Evolutionary conservation across 257 asterid species (phyloP).

Genomic region (Scutellaria barbata): DNA sequence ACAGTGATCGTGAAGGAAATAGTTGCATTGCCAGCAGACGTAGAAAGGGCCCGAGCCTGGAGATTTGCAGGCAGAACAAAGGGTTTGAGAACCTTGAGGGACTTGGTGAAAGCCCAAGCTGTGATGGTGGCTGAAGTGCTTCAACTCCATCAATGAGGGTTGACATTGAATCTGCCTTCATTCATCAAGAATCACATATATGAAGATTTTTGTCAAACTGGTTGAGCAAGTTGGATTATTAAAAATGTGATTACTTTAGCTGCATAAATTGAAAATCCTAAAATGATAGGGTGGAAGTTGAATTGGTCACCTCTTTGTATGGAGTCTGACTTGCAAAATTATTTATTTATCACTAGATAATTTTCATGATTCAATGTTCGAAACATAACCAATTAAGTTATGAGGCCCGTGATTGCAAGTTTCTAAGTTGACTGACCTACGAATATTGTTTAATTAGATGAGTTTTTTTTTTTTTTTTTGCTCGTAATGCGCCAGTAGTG

Average conservation of each 20-base stretch:
- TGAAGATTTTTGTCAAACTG: background rate
- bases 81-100: conserved; percentile 41
- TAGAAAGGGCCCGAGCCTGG: conserved; percentile 30
- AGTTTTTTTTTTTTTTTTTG: too few species aligned
- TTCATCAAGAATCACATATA: background rate
- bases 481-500: too few species aligned
- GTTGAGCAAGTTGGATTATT: conserved; percentile 11
- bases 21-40: conserved; percentile 40
- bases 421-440: background rate
- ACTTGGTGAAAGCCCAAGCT: conserved; percentile 49
- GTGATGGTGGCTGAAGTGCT: conserved; percentile 67
- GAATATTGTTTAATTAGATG: background rate
- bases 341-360: too few species aligned
- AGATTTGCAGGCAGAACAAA: conserved; percentile 37
- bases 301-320: background rate
- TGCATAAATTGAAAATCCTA: background rate
- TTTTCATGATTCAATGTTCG: too few species aligned
- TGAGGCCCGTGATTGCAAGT: background rate
- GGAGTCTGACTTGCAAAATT: background rate
- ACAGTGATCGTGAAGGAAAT: conserved; percentile 63
- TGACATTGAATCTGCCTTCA: background rate
- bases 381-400: too few species aligned
- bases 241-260: background rate
- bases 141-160: conserved; percentile 46
- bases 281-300: background rate